Percentiles rank a stretch among this genome's conserved stretches.
phyloP scores from a whole-genome alignment of 768 basidiomycete genomes.

The Exsudoporus frostii region DNA sequence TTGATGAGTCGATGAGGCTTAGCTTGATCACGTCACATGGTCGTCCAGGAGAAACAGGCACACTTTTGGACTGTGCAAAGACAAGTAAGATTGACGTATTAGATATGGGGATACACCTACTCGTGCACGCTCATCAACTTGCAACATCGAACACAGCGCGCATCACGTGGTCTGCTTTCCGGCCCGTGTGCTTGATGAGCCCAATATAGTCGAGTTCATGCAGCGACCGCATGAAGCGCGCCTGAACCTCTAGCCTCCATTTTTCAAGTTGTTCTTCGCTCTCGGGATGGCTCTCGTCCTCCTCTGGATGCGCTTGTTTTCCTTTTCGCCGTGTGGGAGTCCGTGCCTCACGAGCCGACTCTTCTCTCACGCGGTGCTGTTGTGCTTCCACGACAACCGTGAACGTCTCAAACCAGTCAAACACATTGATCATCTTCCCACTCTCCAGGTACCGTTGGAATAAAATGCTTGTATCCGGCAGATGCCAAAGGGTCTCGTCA shows the following conservation, averaged over 20 bases:
- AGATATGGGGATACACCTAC: constrained; percentile 14
- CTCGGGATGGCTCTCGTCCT: constrained; percentile 13
- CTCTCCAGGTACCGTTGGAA: constrained; percentile 76
- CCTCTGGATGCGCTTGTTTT: constrained; percentile 25
- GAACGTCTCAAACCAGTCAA: constrained; percentile 87
- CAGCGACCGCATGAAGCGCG: constrained; percentile 72
- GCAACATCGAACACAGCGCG: constrained; percentile 58
- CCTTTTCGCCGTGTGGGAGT: constrained; percentile 27
- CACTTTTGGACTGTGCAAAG: neutral
- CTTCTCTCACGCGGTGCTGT: constrained; percentile 16
- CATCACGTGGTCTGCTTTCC: constrained; percentile 75
- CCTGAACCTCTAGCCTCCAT: constrained; percentile 67
- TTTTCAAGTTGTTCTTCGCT: constrained; percentile 41
- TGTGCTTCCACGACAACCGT: constrained; percentile 62
- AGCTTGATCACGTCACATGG: constrained; percentile 1
- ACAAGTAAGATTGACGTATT: constrained; percentile 5
- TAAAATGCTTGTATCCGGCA: constrained; percentile 75
- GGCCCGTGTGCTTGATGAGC: constrained; percentile 73
- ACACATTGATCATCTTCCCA: constrained; percentile 80
- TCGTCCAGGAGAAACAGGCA: neutral
- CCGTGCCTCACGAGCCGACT: neutral
- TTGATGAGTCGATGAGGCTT: no score
- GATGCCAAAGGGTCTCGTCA: constrained; percentile 42
- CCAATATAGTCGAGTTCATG: constrained; percentile 83
- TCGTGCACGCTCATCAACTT: constrained; percentile 7